These are phyloP conservation scores for Heliamphora ciliata DNA, from an alignment of 179 eudicot genomes.

Conservation along the genomic window DNA sequence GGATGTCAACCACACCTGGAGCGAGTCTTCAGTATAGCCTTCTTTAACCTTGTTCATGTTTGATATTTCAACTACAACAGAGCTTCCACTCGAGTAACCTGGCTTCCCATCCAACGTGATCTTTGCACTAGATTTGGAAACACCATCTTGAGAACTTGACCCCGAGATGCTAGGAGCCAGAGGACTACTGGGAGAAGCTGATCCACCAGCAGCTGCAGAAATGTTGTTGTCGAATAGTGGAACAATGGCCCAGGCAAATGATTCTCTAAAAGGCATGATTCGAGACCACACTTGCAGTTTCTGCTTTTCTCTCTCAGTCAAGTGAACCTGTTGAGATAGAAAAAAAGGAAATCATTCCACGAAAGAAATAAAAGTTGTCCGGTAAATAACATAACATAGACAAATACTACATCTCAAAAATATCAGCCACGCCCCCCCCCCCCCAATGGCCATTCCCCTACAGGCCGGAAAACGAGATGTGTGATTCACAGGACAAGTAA, in stretches of 20 bases:
- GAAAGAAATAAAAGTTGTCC: neutral
- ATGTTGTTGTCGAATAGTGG: conserved; percentile 81
- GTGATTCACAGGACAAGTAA: too few relatives aligned
- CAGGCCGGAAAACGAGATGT: too few relatives aligned
- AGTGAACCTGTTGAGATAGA: conserved; percentile 53
- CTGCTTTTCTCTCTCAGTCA: conserved; percentile 97
- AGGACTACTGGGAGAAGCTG: conserved; percentile 96
- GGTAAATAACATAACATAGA: neutral
- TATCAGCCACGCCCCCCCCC: too few relatives aligned
- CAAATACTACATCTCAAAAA: neutral
- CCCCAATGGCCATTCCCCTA: too few relatives aligned
- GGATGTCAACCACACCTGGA: conserved; percentile 48
- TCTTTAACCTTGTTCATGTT: conserved; percentile 96
- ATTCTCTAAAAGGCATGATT: conserved; percentile 93
- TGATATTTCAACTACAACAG: conserved; percentile 90
- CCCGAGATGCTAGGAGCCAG: conserved; percentile 66
- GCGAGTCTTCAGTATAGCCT: conserved; percentile 93
- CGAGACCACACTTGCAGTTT: conserved; percentile 97
- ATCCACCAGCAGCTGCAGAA: conserved; percentile 68
- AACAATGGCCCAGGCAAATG: conserved; percentile 95
- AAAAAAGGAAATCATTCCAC: conserved; percentile 1
- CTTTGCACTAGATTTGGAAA: conserved; percentile 61
- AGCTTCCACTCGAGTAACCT: conserved; percentile 75
- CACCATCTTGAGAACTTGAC: conserved; percentile 72
- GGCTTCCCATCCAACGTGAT: conserved; percentile 79